These are phyloP conservation scores for Ustilago sp. DNA, from an alignment of 1,284 basidiomycete species.

Conservation along the genomic window DNA sequence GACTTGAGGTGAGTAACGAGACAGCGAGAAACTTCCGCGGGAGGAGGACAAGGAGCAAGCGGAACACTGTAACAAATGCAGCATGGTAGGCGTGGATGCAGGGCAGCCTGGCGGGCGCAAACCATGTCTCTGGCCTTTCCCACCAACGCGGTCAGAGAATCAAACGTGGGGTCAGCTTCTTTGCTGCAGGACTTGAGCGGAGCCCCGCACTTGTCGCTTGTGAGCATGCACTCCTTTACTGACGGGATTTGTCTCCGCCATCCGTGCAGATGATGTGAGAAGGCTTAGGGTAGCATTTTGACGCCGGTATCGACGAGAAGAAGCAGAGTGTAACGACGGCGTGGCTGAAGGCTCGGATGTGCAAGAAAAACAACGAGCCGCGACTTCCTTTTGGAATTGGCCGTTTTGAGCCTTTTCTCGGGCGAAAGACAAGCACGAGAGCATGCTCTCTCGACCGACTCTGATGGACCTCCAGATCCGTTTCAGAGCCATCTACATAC, in stretches of 20 bases:
- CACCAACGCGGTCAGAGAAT: background rate
- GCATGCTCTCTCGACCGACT: slow-evolving; percentile 30
- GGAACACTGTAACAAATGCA: background rate
- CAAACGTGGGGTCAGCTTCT: background rate
- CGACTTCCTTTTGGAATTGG: slow-evolving; percentile 18
- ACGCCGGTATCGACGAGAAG: background rate
- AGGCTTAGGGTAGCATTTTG: background rate
- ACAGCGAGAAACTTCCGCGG: background rate
- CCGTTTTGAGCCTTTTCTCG: slow-evolving; percentile 4
- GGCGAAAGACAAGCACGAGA: background rate
- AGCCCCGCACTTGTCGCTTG: slow-evolving; percentile 13
- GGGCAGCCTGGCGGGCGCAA: too few species aligned
- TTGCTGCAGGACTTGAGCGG: background rate
- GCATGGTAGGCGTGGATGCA: too few species aligned
- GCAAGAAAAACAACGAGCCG: slow-evolving; percentile 7
- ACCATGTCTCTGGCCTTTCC: background rate
- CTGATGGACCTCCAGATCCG: background rate
- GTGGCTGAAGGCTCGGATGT: background rate
- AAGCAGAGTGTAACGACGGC: slow-evolving; percentile 1
- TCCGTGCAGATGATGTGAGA: background rate
- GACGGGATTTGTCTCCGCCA: background rate
- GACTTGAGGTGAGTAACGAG: background rate
- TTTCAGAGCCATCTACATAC: background rate
- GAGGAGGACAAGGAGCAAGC: background rate
- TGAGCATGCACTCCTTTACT: background rate